These are phyloP conservation scores for Colletotrichum viniferum DNA, from an alignment of 2,329 filamentous ascomycete genomes.

Conservation along the genomic window DNA sequence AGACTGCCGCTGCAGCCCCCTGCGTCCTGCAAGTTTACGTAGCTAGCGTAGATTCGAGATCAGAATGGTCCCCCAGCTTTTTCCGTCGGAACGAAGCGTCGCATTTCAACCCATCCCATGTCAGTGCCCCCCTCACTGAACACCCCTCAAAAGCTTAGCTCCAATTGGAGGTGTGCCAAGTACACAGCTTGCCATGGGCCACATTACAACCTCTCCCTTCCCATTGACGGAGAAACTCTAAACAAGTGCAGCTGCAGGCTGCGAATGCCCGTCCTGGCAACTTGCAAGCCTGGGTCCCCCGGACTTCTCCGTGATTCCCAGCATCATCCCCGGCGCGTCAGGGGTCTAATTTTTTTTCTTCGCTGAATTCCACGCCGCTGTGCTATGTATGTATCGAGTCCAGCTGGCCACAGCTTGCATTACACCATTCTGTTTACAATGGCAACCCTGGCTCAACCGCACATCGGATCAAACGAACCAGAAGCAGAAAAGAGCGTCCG, in stretches of 20 bases:
- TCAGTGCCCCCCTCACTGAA: background rate
- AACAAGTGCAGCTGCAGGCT: background rate
- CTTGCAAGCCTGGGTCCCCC: background rate
- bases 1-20: background rate
- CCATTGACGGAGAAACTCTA: constrained; percentile 20
- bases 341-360: background rate
- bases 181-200: background rate
- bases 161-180: background rate
- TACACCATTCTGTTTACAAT: background rate
- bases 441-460: background rate
- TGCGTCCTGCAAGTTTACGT: background rate
- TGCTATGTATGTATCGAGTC: background rate
- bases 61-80: background rate
- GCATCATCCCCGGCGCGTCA: constrained; percentile 8
- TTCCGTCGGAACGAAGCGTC: background rate
- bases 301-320: background rate
- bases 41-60: background rate
- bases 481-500: background rate
- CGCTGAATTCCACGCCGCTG: background rate
- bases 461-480: background rate
- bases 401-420: background rate
- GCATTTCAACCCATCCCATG: background rate
- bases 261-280: background rate
- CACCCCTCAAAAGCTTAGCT: background rate
- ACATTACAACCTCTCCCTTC: background rate